Evolutionary conservation across 306 rosid species (phyloP).

Genomic region (Rosa chinensis): DNA sequence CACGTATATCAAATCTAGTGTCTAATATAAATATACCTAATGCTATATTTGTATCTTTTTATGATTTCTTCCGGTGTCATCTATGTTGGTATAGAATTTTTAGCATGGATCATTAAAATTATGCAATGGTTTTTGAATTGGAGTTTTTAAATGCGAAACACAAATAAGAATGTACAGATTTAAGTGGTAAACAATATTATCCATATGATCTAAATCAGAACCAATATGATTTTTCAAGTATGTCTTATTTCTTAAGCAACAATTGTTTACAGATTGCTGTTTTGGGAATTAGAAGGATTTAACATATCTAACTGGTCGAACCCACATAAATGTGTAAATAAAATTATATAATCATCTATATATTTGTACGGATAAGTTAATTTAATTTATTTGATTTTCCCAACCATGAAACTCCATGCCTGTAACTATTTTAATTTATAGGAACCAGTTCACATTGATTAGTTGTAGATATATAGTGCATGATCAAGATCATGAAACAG

Average conservation of each 20-base stretch:
- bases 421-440: not conserved
- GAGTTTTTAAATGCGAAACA: not conserved
- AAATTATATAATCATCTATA: not conserved
- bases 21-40: not conserved
- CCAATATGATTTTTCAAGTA: not conserved
- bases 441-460: not conserved
- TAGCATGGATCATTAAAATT: slow-evolving; percentile 4
- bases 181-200: slow-evolving; percentile 8
- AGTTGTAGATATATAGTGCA: not conserved
- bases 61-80: slow-evolving; percentile 11
- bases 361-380: not conserved
- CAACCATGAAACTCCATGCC: not conserved
- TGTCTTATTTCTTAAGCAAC: slow-evolving; percentile 9
- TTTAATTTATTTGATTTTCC: not conserved
- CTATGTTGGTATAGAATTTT: not conserved
- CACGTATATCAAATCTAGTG: not conserved
- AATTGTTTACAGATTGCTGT: slow-evolving; percentile 6
- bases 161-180: slow-evolving; percentile 1
- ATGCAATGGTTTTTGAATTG: slow-evolving; percentile 6
- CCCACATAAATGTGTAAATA: not conserved
- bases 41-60: not conserved
- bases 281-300: slow-evolving; percentile 2
- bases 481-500: not conserved
- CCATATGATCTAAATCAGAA: not conserved
- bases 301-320: not conserved